phyloP scores from a whole-genome alignment of 2,329 filamentous ascomycete species.

The Aspergillus ochraceoroseus region DNA sequence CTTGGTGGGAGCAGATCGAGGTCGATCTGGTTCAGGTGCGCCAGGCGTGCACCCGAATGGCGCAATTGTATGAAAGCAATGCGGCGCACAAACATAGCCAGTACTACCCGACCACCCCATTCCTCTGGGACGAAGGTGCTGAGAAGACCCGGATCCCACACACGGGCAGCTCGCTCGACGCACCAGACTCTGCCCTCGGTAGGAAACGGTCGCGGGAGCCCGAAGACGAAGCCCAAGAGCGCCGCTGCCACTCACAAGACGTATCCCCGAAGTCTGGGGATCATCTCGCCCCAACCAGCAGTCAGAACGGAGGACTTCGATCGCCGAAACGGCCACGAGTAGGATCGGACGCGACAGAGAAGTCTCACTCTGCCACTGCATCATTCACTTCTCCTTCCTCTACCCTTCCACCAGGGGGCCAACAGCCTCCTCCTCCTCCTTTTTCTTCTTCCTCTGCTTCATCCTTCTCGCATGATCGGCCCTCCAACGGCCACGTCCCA shows the following conservation, averaged over 20 bases:
- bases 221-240: conserved; percentile 20
- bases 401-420: background rate
- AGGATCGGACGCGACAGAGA: conserved; percentile 21
- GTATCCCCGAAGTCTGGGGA: conserved; percentile 12
- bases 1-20: conserved; percentile 82
- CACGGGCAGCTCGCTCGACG: conserved; percentile 26
- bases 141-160: conserved; percentile 38
- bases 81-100: conserved; percentile 43
- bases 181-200: conserved; percentile 27
- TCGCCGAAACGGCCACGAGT: conserved; percentile 40
- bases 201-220: conserved; percentile 41
- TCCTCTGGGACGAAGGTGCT: conserved; percentile 32
- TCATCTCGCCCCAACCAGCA: conserved; percentile 7
- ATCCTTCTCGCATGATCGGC: conserved; percentile 15
- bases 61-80: conserved; percentile 49
- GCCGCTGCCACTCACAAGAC: conserved; percentile 11
- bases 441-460: conserved; percentile 8
- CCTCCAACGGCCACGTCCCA: conserved; percentile 19
- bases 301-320: conserved; percentile 27
- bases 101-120: conserved; percentile 39
- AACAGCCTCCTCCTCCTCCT: background rate
- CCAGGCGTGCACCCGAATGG: conserved; percentile 70
- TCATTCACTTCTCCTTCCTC: conserved; percentile 9
- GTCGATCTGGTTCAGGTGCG: conserved; percentile 66
- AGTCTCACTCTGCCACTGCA: conserved; percentile 10